Evolutionary conservation across 345 rosid species (phyloP).

Genomic region (Hibiscus trionum): DNA sequence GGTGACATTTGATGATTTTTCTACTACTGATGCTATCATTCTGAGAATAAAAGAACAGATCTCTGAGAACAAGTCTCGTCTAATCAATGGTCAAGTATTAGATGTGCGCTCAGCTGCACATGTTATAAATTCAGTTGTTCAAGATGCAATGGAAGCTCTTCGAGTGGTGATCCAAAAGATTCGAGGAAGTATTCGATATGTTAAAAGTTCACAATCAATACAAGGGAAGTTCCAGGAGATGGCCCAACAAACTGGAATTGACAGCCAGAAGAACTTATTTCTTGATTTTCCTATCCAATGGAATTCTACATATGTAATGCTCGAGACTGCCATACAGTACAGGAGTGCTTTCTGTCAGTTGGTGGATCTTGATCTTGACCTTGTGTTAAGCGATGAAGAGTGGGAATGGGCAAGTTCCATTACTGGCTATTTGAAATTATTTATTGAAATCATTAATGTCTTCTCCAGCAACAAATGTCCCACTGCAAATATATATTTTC

Average conservation of each 20-base stretch:
- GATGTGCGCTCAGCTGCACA: not conserved
- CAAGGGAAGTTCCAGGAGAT: not conserved
- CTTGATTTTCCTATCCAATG: not conserved
- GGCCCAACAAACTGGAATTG: not conserved
- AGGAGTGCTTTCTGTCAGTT: not conserved
- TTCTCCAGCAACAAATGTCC: slow-evolving; percentile 53
- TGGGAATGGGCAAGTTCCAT: not conserved
- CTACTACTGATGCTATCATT: not conserved
- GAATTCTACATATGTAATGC: not conserved
- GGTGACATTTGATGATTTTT: not conserved
- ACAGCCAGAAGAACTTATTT: not conserved
- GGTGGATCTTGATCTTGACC: not conserved
- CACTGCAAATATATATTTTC: slow-evolving; percentile 28
- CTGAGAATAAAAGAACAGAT: not conserved
- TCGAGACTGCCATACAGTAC: not conserved
- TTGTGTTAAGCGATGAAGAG: not conserved
- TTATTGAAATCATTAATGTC: slow-evolving; percentile 12
- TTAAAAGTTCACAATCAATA: not conserved
- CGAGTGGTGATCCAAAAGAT: not conserved
- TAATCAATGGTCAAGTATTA: not conserved
- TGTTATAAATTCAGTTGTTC: not conserved
- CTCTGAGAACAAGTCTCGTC: not conserved
- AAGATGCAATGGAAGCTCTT: not conserved
- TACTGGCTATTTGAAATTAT: not conserved
- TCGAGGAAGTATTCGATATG: not conserved